Evolutionary conservation across 1,284 basidiomycete genomes (phyloP), one percentile per base, ranked within the genome.

Genomic region (Tylopilus sp.): DNA sequence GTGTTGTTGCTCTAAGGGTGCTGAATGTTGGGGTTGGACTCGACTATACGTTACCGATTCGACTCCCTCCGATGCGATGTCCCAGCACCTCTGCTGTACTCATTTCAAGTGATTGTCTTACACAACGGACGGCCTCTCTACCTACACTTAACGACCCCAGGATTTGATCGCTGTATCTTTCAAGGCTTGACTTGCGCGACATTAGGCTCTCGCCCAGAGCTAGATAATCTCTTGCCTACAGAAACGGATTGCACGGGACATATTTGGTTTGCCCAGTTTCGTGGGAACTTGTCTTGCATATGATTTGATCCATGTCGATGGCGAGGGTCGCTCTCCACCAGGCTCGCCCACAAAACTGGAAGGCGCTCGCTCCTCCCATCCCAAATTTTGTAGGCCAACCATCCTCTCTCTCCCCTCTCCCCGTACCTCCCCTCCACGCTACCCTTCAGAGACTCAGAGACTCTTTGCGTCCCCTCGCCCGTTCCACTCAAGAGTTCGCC

Each of bases 391-490:
- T 33, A 0, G 28, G 42, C 21, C 63, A 64, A 35, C 43, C 48
- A 4, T 41, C 48, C 11, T 5, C 51, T 23, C 74, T 91, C 4
- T 80, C 79, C 0, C 72, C 68, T 33, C 76, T 91, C 12, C 88
- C 89, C 0, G 79, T 91, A 1, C 79, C 84, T 19, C 64, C 74
- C 18, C 76, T 91, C 7, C 51, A 66, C 6, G 65, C 72, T 15
- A 89, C 87, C 0, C 64, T 89, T 7, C 65, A 66, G 33, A 74
- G 75, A 40, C 69, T 91, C 49, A 86, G 81, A 61, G 72, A 78
- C 10, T 76, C 76, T 6, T 62, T 91, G 43, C 72, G 71, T 44
- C 86, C 88, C 0, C 76, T 90, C 41, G 84, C 88, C 6, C 78
- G 77, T 71, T 74, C 75, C 4, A 68, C 74, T 4, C 66, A 70